These are phyloP conservation scores for Pythium vanterpoolii DNA, from an alignment of 352 stramenopile species.

Conservation along the genomic window DNA sequence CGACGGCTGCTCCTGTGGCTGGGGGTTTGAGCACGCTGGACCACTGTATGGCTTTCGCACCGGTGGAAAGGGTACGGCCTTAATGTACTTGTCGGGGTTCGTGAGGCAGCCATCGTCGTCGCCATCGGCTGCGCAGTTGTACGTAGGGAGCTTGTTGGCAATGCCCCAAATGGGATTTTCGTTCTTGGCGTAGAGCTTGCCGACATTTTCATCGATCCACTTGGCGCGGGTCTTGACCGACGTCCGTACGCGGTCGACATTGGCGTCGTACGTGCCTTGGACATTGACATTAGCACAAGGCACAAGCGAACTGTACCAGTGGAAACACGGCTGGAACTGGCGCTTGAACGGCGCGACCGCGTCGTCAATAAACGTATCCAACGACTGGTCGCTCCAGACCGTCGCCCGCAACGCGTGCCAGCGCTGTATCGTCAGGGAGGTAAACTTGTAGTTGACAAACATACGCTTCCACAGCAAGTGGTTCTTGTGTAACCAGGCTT, in stretches of 20 bases:
- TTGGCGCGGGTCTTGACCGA: conserved; percentile 42
- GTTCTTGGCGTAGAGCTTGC: conserved; percentile 57
- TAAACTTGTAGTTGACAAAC: conserved; percentile 71
- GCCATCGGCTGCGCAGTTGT: conserved; percentile 62
- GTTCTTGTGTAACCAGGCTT: conserved; percentile 62
- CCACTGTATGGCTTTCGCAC: conserved; percentile 51
- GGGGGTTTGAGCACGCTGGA: conserved; percentile 22
- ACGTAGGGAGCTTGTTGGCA: conserved; percentile 51
- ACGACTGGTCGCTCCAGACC: conserved; percentile 50
- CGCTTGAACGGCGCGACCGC: conserved; percentile 40
- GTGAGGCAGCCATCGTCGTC: conserved; percentile 56
- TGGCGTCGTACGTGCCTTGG: conserved; percentile 41
- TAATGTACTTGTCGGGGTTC: conserved; percentile 64
- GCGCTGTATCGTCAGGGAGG: conserved; percentile 60
- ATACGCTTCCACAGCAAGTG: conserved; percentile 75
- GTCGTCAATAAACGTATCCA: conserved; percentile 46
- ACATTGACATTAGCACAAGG: conserved; percentile 57
- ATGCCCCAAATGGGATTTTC: conserved; percentile 42
- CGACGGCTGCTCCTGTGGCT: conserved; percentile 28
- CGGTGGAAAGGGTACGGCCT: conserved; percentile 44
- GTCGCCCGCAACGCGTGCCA: conserved; percentile 54
- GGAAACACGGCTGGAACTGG: conserved; percentile 51
- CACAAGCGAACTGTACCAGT: conserved; percentile 43
- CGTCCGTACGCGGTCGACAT: conserved; percentile 38
- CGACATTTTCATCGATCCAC: conserved; percentile 75